These are phyloP conservation scores for Fusarium coffeatum DNA, from an alignment of 2,329 filamentous ascomycete species.

Conservation along the genomic window DNA sequence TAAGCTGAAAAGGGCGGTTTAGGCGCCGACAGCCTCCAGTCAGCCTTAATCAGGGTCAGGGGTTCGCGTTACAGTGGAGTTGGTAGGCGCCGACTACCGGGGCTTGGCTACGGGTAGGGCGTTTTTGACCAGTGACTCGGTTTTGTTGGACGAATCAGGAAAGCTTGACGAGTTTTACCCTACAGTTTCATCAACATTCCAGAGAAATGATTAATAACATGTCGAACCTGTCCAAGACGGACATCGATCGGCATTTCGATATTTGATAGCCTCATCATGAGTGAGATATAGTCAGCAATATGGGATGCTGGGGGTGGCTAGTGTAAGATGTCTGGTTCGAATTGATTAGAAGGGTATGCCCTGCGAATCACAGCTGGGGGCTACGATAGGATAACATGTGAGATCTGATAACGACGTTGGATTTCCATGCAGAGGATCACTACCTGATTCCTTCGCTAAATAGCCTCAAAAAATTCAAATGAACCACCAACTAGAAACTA, in stretches of 20 bases:
- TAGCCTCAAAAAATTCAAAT: background rate
- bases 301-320: background rate
- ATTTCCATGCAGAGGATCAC: rapidly evolving
- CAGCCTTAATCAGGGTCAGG: slow-evolving; percentile 1
- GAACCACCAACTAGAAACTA: background rate
- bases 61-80: background rate
- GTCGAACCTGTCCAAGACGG: background rate
- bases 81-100: background rate
- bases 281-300: background rate
- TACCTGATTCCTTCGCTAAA: background rate
- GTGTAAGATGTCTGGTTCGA: background rate
- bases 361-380: rapidly evolving
- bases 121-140: background rate
- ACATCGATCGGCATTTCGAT: background rate
- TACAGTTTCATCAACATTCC: background rate
- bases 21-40: background rate
- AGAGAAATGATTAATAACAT: background rate
- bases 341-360: background rate
- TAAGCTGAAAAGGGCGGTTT: background rate
- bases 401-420: background rate
- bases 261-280: background rate
- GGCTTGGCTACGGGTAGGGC: slow-evolving; percentile 23
- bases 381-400: rapidly evolving
- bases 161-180: background rate
- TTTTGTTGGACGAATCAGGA: background rate